phyloP scores from a whole-genome alignment of 306 rosid genomes.

The Vicia sativa region DNA sequence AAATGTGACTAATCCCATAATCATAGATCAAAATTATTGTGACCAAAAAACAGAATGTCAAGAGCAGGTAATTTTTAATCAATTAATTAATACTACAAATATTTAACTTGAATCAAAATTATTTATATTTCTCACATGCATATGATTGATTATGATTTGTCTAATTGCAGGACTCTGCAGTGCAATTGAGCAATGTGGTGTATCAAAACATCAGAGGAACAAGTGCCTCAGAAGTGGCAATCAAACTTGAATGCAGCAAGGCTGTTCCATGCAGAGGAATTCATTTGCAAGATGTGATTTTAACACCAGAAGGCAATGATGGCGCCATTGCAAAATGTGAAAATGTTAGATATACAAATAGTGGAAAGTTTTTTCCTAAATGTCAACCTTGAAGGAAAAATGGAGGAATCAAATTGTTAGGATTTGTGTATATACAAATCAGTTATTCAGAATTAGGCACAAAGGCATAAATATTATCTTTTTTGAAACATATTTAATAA shows the following conservation, averaged over 20 bases:
- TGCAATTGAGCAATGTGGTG: constrained; percentile 54
- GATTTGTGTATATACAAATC: constrained; percentile 16
- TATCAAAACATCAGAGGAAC: constrained; percentile 73
- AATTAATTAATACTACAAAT: too few relatives aligned
- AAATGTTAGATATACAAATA: constrained; percentile 40
- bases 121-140: too few relatives aligned
- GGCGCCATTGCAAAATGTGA: constrained; percentile 52
- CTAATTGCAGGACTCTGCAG: constrained; percentile 57
- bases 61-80: constrained; percentile 49
- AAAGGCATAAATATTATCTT: background rate
- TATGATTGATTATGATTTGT: too few relatives aligned
- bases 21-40: constrained; percentile 86
- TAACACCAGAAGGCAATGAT: constrained; percentile 29
- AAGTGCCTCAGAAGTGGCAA: constrained; percentile 73
- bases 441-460: constrained; percentile 11
- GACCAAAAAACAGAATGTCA: constrained; percentile 56
- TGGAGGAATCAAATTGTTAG: background rate
- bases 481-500: too few relatives aligned
- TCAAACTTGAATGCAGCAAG: constrained; percentile 64
- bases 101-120: too few relatives aligned
- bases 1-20: constrained; percentile 80
- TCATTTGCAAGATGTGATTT: constrained; percentile 47
- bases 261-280: constrained; percentile 51
- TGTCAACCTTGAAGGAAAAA: constrained; percentile 41
- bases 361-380: constrained; percentile 56